phyloP scores from a whole-genome alignment of 2,329 filamentous ascomycete species.

The Epichloe hybrida region DNA sequence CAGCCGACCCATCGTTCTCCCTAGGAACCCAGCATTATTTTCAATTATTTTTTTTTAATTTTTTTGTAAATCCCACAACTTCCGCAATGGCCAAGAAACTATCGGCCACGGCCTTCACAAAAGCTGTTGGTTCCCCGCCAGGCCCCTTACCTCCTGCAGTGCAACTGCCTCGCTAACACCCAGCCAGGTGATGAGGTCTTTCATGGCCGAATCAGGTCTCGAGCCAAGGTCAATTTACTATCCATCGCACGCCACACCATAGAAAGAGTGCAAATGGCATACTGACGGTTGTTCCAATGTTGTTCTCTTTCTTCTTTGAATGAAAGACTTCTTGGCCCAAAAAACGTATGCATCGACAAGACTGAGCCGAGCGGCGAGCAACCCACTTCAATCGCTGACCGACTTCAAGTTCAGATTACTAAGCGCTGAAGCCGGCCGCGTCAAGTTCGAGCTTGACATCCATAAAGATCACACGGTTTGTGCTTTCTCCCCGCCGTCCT shows the following conservation, averaged over 20 bases:
- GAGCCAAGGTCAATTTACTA: slow-evolving; percentile 57
- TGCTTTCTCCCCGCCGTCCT: neutral
- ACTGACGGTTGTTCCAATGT: neutral
- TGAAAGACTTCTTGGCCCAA: slow-evolving; percentile 15
- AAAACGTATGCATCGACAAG: neutral
- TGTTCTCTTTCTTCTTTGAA: neutral
- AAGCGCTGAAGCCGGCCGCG: slow-evolving; percentile 48
- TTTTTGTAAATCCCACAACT: too few species aligned
- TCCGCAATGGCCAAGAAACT: slow-evolving; percentile 20
- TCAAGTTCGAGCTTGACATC: slow-evolving; percentile 66
- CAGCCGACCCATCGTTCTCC: too few species aligned
- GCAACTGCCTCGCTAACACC: neutral
- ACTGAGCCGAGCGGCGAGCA: neutral
- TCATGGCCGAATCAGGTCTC: slow-evolving; percentile 71
- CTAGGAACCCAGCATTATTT: too few species aligned
- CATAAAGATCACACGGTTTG: slow-evolving; percentile 60
- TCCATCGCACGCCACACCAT: neutral
- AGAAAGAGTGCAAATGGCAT: neutral
- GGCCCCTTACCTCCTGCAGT: neutral
- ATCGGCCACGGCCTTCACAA: slow-evolving; percentile 21
- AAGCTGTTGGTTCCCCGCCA: slow-evolving; percentile 14
- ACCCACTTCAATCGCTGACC: neutral
- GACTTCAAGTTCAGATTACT: slow-evolving; percentile 50
- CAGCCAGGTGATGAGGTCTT: slow-evolving; percentile 66
- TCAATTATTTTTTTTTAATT: too few species aligned